phyloP scores from a whole-genome alignment of 352 stramenopile genomes.

The Globisporangium irregulare region DNA sequence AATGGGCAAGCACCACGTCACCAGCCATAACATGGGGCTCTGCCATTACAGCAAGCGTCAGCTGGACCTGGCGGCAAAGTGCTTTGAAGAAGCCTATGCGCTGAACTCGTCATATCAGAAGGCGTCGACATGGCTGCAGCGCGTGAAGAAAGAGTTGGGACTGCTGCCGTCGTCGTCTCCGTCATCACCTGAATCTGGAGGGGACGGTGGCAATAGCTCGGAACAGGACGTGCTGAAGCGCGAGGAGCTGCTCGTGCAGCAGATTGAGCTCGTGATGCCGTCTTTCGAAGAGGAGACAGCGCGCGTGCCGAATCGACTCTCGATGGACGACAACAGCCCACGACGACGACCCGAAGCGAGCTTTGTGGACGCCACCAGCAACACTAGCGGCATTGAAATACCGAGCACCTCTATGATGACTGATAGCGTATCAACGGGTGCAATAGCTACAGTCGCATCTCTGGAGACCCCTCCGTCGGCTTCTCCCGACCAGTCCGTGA shows the following conservation, averaged over 20 bases:
- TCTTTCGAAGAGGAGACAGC: slow-evolving; percentile 46
- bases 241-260: slow-evolving; percentile 38
- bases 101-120: slow-evolving; percentile 79
- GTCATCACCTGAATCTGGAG: not conserved
- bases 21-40: slow-evolving; percentile 95
- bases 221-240: slow-evolving; percentile 11
- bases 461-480: not conserved
- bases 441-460: not conserved
- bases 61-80: slow-evolving; percentile 51
- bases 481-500: not conserved
- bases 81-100: slow-evolving; percentile 67
- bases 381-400: not conserved
- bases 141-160: slow-evolving; percentile 60
- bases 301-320: slow-evolving; percentile 8
- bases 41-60: slow-evolving; percentile 92
- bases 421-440: not conserved
- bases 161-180: slow-evolving; percentile 1
- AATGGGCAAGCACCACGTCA: slow-evolving; percentile 94
- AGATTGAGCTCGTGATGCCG: slow-evolving; percentile 54
- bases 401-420: not conserved
- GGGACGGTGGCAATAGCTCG: not conserved
- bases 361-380: not conserved
- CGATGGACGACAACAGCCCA: slow-evolving; percentile 12
- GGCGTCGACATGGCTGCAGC: slow-evolving; percentile 76
- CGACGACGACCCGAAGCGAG: slow-evolving; percentile 6